These are phyloP conservation scores for Yamadazyma sp. DNA, from an alignment of 1,139 yeast genomes.

Conservation along the genomic window DNA sequence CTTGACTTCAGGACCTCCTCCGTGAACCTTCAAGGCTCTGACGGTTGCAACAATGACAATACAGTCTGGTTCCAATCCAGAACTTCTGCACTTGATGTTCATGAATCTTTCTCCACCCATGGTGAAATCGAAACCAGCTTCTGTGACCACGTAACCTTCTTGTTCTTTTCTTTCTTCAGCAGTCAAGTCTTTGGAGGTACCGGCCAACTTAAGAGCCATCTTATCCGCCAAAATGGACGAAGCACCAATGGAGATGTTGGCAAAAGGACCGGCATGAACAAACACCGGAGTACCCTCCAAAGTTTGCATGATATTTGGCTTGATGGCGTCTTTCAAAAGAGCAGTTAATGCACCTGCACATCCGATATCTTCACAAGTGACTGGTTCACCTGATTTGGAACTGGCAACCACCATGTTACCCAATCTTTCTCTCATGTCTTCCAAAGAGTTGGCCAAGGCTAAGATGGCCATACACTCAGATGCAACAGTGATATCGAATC, in stretches of 20 bases:
- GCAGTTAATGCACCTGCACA: slow-evolving; percentile 98
- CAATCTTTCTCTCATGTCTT: slow-evolving; percentile 86
- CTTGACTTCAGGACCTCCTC: slow-evolving; percentile 97
- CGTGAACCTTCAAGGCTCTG: slow-evolving; percentile 95
- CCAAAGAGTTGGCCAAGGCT: slow-evolving; percentile 80
- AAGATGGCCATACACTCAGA: slow-evolving; percentile 97
- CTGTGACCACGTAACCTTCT: slow-evolving; percentile 92
- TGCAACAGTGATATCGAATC: slow-evolving; percentile 96
- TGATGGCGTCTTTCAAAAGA: slow-evolving; percentile 91
- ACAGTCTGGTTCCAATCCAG: slow-evolving; percentile 88
- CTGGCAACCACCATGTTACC: slow-evolving; percentile 92
- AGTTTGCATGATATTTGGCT: slow-evolving; percentile 97
- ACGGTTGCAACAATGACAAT: slow-evolving; percentile 97
- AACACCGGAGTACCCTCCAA: slow-evolving; percentile 98
- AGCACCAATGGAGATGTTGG: slow-evolving; percentile 96
- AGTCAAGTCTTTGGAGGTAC: slow-evolving; percentile 53
- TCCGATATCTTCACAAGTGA: slow-evolving; percentile 95
- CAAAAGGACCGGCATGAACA: slow-evolving; percentile 98
- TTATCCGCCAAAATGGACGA: slow-evolving; percentile 93
- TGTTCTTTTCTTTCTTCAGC: slow-evolving; percentile 55
- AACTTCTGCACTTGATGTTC: slow-evolving; percentile 92
- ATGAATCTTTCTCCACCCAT: slow-evolving; percentile 99
- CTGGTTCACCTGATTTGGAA: slow-evolving; percentile 77
- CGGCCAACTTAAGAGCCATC: slow-evolving; percentile 90
- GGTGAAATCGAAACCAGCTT: slow-evolving; percentile 98